Evolutionary conservation across 495 filamentous ascomycete genomes (phyloP), one percentile per base, ranked within the genome.

Genomic region (Talaromyces proteolyticus): DNA sequence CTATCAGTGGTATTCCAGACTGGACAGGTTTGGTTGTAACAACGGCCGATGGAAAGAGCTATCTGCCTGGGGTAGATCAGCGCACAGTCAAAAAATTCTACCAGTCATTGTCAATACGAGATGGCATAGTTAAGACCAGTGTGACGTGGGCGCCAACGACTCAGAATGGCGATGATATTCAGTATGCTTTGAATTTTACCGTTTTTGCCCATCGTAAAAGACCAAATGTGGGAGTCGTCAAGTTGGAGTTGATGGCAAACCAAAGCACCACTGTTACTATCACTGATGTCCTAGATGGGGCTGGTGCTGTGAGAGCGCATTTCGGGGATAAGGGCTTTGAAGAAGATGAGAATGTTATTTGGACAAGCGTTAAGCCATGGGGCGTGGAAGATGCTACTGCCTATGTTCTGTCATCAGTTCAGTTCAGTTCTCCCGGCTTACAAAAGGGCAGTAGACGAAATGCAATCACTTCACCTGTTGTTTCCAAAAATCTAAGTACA

Each of bases 201-300:
- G 45, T 39, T 12, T 20, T 47, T 10, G 45, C 45, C 11, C 45
- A 47, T 22, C 29, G 34, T 12, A 38, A 17, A 6, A 25, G 45
- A 6, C 54, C 69, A 14, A 73, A 73, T 50, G 57, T 73, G 3
- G 69, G 73, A n/a, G 72, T 71, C 14, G 64, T 80, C 0, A 64
- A 69, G 47, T 57, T 76, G 4, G 68, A 65, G n/a, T 63, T 81
- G 47, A 74, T 65, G 4, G 57, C 75, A 3, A 60, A 57, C 8
- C 38, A 50, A 2, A 69, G 76, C 42, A 49, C 60, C 6, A 60
- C 68, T 39, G 66, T 72, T 7, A 70, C 73, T 11, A 56, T 81
- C 6, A 73, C 77, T 6, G 79, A 82, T 54, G 52, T 82, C 14
- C 61, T 82, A 0, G 74, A 82, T 43, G 79, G 79, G 6, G 61